Evolutionary conservation across 139 green algal genomes (phyloP), one percentile per base, ranked within the genome.

Genomic region (Asterochloris erici): DNA sequence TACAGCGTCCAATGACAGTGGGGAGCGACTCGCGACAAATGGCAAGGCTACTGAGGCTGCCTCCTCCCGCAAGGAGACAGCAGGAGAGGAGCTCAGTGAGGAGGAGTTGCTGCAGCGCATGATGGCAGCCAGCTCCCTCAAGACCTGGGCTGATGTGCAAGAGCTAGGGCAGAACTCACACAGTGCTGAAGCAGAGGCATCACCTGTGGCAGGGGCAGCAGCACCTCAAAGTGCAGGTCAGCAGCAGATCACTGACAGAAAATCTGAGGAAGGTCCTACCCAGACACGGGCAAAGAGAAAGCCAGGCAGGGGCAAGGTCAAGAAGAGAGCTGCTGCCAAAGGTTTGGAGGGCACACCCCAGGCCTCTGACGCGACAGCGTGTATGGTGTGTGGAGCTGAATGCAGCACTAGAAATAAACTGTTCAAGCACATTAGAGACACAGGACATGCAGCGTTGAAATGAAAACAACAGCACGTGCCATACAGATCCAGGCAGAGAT

Each of bases 361-460:
- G 60, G 38, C 38, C 38, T 80, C 68, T 29, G n/a, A n/a, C n/a
- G 68, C 24, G 15, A 80, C 76, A 15, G 68, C 76, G 54, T 80
- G 76, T 38, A 62, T 62, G n/a, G 68, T 62, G 11, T 80, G 76
- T 80, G 76, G 76, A 1, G 17, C 68, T 2, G 76, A 80, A 24
- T 80, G 76, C 60, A 68, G 68, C 24, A 70, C 76, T 60, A 61
- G 76, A 61, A 80, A 80, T 21, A 80, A 80, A 14, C 23, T 80
- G 11, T 80, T 80, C 24, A 27, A 61, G 14, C 76, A 80, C 24
- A 28, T 80, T 0, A 80, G 69, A n/a, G 29, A n/a, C 11, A 80
- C 60, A 63, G 76, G 76, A 23, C 76, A 80, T 80, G 76, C 76
- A 60, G 76, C 76, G 23, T 54, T 80, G 54, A 80, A 69, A 21